Base-by-base conservation (phyloP, 306 rosid species). In the Clitoria ternatea region DNA sequence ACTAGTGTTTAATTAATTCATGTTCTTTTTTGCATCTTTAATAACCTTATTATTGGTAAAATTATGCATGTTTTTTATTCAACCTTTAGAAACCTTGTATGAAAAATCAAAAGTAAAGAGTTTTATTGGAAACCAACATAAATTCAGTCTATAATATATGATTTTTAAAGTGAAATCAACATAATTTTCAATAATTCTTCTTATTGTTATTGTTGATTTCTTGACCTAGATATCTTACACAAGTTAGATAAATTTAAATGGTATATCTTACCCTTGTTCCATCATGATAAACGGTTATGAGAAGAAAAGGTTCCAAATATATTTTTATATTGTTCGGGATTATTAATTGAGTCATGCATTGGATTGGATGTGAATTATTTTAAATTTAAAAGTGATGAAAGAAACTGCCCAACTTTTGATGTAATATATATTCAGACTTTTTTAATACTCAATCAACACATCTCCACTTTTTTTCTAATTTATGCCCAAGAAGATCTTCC, bases 371-470 rank as follows among this genome's bases (percentile, higher is more conserved):
- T 61, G 43, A 2, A 39, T 50, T 49, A 54, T 53, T 70, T 32
- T 23, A 14, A 70, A 32, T 53, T 42, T 50, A 6, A 15, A 61
- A 33, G 62, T 17, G 55, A 53, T 32, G 73, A 74, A 74, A 68
- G 77, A 74, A 61, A 69, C 73, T 61, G 14, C 5, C 61, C 73
- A 74, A 47, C 82, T 79, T 72, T 57, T 56, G 79, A 72, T 78
- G 75, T 57, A 45, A 74, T 50, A 48, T 49, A 74, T 50, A 48
- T 49, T 60, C 27, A 29, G 3, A 23, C 39, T 60, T 61, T 56
- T 60, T 47, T 18, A 42, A 57, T 77, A 69, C 61, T 77, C 65
- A 61, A 69, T 42, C 68, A 36, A 20, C 56, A 47, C 72, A 44
- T 57, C 36, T 24, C 22, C 44, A 49, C 70, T 50, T 73, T 67